These are phyloP conservation scores for Trichoderma asperelloides DNA, from an alignment of 495 filamentous ascomycete species.

Conservation along the genomic window DNA sequence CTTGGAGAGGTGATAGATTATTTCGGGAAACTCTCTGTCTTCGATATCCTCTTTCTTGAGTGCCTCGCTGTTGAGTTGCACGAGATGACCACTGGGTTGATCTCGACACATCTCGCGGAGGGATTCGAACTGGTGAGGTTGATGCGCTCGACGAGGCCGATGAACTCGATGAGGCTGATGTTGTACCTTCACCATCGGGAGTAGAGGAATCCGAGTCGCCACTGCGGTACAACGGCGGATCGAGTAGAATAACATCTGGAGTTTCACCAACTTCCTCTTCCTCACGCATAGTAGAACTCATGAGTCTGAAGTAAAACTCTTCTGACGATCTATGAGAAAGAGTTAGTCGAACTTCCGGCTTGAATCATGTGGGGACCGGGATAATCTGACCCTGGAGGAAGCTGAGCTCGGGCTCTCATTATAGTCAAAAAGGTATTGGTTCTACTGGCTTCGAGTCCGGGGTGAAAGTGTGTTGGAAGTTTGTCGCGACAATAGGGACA, in stretches of 20 bases:
- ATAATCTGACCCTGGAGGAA: neutral
- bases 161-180: neutral
- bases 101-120: neutral
- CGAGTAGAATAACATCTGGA: neutral
- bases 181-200: neutral
- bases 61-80: neutral
- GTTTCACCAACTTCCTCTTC: neutral
- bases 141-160: neutral
- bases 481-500: conserved; percentile 44
- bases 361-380: neutral
- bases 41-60: too few relatives aligned
- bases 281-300: neutral
- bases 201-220: neutral
- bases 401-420: neutral
- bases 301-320: neutral
- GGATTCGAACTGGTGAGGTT: neutral
- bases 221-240: neutral
- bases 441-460: neutral
- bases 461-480: neutral
- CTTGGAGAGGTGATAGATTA: neutral
- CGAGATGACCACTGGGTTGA: neutral
- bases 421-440: neutral
- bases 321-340: neutral
- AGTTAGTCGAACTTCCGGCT: neutral
- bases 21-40: neutral